phyloP scores from a whole-genome alignment of 352 stramenopile species.

The Phytopythium montanum region DNA sequence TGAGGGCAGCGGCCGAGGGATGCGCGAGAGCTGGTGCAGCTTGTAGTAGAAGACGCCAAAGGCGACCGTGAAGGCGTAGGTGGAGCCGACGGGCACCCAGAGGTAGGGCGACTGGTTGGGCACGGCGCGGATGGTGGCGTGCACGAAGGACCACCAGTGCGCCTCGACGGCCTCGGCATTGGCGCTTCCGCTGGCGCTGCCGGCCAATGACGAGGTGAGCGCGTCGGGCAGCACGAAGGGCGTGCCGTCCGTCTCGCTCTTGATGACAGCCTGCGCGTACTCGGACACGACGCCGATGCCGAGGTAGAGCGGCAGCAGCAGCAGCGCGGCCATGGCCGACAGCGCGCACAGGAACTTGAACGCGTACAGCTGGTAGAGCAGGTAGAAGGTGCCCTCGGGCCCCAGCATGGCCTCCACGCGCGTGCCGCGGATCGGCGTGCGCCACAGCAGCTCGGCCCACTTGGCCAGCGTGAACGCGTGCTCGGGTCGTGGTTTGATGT shows the following conservation, averaged over 20 bases:
- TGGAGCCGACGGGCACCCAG: slow-evolving; percentile 68
- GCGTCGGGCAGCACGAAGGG: slow-evolving; percentile 2
- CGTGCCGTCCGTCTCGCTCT: slow-evolving; percentile 7
- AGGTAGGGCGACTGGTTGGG: slow-evolving; percentile 74
- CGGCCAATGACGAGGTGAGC: background rate
- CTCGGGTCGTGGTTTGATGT: background rate
- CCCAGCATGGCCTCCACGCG: slow-evolving; percentile 61
- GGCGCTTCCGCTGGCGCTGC: background rate
- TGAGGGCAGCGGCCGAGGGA: slow-evolving; percentile 27
- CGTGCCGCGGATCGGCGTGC: slow-evolving; percentile 64
- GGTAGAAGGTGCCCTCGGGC: slow-evolving; percentile 79
- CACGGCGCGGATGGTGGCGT: slow-evolving; percentile 78
- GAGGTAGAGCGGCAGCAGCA: slow-evolving; percentile 74
- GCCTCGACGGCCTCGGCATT: slow-evolving; percentile 15
- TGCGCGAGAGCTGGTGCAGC: slow-evolving; percentile 59
- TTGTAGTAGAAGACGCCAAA: slow-evolving; percentile 71
- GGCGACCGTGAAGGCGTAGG: slow-evolving; percentile 73
- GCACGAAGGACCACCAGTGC: slow-evolving; percentile 74
- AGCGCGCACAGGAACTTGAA: slow-evolving; percentile 55
- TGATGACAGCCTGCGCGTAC: slow-evolving; percentile 8
- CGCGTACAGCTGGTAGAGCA: slow-evolving; percentile 82
- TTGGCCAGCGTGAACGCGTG: slow-evolving; percentile 50
- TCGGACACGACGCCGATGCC: slow-evolving; percentile 37
- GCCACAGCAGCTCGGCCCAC: slow-evolving; percentile 67
- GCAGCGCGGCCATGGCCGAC: slow-evolving; percentile 57